Conservation (phyloP, 2,329 filamentous ascomycete genomes). For the Pseudopithomyces chartarum region DNA sequence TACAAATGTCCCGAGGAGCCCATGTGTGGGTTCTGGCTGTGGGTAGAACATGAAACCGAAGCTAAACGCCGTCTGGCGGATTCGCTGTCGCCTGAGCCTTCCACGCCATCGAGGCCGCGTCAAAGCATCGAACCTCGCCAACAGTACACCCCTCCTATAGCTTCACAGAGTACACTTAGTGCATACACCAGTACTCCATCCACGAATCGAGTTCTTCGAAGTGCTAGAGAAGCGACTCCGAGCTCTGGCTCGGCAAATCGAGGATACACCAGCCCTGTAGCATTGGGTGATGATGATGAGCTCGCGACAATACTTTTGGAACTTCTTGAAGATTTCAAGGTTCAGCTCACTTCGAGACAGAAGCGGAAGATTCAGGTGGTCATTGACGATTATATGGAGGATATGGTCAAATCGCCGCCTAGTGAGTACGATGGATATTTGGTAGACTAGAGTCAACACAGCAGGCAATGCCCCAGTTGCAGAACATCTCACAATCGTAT, state of each 20-base stretch:
- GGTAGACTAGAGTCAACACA: too few species aligned
- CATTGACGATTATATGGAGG: background rate
- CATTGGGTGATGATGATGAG: background rate
- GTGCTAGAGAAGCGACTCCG: too few species aligned
- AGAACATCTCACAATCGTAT: too few species aligned
- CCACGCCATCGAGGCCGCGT: background rate
- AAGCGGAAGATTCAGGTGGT: background rate
- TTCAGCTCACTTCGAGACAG: background rate
- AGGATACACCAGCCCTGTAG: background rate
- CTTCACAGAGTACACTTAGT: background rate
- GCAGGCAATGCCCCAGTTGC: too few species aligned
- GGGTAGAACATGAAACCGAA: background rate
- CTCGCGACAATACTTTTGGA: background rate
- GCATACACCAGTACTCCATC: too few species aligned
- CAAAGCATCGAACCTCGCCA: background rate
- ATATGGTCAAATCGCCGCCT: background rate
- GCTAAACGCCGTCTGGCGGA: background rate
- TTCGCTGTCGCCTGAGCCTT: background rate
- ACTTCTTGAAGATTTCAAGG: background rate
- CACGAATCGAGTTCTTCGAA: too few species aligned
- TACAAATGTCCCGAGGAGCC: background rate
- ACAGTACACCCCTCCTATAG: background rate
- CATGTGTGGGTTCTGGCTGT: background rate
- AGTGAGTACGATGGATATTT: too few species aligned
- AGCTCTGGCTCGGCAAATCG: background rate